Conservation (phyloP, 495 filamentous ascomycete genomes). For the Daldinia grandis region DNA sequence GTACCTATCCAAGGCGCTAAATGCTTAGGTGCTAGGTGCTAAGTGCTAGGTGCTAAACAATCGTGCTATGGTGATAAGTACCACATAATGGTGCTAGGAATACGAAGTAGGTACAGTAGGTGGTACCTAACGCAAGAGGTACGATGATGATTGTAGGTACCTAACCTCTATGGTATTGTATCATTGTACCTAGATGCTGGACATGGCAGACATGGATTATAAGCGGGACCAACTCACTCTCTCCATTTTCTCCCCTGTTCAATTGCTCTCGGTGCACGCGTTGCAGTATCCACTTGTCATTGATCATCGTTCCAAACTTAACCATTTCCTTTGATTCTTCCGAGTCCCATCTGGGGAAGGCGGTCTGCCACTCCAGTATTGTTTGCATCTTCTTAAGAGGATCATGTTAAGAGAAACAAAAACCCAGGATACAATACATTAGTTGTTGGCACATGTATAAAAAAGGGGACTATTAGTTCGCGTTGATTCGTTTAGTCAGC, state of each 20-base stretch:
- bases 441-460: neutral
- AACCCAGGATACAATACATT: neutral
- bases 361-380: slow-evolving; percentile 24
- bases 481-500: slow-evolving; percentile 7
- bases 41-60: neutral
- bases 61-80: neutral
- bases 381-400: slow-evolving; percentile 25
- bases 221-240: neutral
- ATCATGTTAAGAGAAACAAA: neutral
- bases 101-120: neutral
- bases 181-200: neutral
- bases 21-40: neutral
- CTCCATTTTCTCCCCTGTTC: neutral
- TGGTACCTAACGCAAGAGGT: neutral
- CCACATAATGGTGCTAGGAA: neutral
- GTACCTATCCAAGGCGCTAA: slow-evolving; percentile 4
- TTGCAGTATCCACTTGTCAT: slow-evolving; percentile 1
- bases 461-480: neutral
- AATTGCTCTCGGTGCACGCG: neutral
- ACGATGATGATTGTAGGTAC: neutral
- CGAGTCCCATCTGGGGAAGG: slow-evolving; percentile 39
- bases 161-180: neutral
- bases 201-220: slow-evolving; percentile 1
- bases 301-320: slow-evolving; percentile 32
- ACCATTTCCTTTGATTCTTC: slow-evolving; percentile 36